These are phyloP conservation scores for Wallacemonas rigidus DNA, from an alignment of 208 protist genomes.

Conservation along the genomic window DNA sequence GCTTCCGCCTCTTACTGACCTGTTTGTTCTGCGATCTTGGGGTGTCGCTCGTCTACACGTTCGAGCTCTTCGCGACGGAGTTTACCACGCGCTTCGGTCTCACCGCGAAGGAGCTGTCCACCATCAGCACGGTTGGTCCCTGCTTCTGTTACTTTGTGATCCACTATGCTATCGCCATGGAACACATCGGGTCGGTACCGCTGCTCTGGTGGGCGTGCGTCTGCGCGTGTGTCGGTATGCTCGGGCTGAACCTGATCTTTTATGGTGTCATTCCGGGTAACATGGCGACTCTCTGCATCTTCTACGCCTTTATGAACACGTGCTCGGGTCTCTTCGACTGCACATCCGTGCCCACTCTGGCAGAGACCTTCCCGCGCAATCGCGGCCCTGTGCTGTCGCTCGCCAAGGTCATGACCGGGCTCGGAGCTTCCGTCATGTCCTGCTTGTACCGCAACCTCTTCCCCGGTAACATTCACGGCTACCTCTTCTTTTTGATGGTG, in stretches of 20 bases:
- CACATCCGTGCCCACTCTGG: conserved; percentile 27
- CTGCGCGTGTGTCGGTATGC: conserved; percentile 37
- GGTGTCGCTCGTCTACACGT: conserved; percentile 64
- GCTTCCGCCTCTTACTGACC: conserved; percentile 53
- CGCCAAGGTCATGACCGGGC: conserved; percentile 39
- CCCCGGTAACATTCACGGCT: conserved; percentile 21
- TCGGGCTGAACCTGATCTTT: conserved; percentile 52
- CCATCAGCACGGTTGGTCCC: conserved; percentile 66
- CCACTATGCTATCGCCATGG: conserved; percentile 60
- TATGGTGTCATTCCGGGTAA: conserved; percentile 27
- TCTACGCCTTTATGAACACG: conserved; percentile 29
- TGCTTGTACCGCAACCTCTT: conserved; percentile 31
- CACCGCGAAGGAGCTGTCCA: conserved; percentile 59
- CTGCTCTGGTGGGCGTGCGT: conserved; percentile 37
- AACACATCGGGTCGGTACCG: conserved; percentile 42
- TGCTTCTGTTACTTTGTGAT: conserved; percentile 73
- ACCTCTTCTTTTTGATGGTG: conserved; percentile 31
- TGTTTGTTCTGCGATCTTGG: conserved; percentile 65
- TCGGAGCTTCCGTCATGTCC: conserved; percentile 28
- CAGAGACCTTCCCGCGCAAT: conserved; percentile 32
- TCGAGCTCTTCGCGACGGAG: conserved; percentile 63
- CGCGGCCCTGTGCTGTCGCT: conserved; percentile 28
- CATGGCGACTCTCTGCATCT: conserved; percentile 24
- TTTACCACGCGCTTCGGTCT: conserved; percentile 45
- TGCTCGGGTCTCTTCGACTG: conserved; percentile 23